Evolutionary conservation across 768 basidiomycete genomes (phyloP), one percentile per base, ranked within the genome.

Genomic region (Grammothele lineata): DNA sequence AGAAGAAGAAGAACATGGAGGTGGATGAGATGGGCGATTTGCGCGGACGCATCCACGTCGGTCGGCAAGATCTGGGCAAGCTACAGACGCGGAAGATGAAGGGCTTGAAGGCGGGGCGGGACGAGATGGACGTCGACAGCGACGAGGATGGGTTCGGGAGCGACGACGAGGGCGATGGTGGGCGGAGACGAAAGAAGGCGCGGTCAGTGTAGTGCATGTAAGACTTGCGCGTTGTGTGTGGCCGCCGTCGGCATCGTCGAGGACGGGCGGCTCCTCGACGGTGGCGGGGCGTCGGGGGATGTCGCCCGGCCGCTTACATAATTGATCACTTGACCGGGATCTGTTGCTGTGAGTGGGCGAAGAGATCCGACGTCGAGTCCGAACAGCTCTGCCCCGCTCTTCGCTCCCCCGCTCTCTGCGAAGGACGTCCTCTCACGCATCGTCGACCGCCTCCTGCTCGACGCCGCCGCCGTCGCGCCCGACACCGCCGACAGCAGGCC

Each of bases 21-120:
- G 89, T 92, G 58, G 95, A 99, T 72, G 92, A 90, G 66, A 96
- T 98, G 95, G 96, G 96, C 47, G 91, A 99, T 63, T 66, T 93
- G 67, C 78, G 95, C 58, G 96, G 94, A 36, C 76, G 82, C 48
- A 80, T 99, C 23, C 94, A 98, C 66, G 67, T 98, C 46, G 88
- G 71, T 48, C 90, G 81, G 65, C 95, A 99, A 71, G 91, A 98
- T 68, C 64, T 99, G 58, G 68, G 66, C 55, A 87, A 78, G 70
- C 59, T 98, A 67, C 92, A 96, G 75, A 84, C 84, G 48, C 77
- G 92, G 62, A 96, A 96, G 76, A 95, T 98, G 91, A 98, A 96
- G 71, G 95, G 91, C 9, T 66, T 99, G 53, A 88, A 83, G 62
- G 62, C 63, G 26, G 67, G 62, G 34, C 47, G 44, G 19, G 66